Evolutionary conservation across 2,329 filamentous ascomycete species (phyloP).

Genomic region (Nemania sp.): DNA sequence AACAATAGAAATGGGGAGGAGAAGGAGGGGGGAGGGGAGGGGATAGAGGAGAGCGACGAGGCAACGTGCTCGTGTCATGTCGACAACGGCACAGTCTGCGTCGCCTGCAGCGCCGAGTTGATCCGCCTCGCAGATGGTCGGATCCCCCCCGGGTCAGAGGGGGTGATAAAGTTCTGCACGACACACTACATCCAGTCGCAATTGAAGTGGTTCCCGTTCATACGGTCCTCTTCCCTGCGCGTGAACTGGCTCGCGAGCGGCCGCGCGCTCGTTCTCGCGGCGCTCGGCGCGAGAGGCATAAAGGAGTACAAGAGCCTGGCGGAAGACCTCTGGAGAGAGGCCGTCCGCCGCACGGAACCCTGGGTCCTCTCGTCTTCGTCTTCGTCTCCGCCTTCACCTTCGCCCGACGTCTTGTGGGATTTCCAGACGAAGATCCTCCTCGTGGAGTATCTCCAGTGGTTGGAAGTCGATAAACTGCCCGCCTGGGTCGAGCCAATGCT

Average conservation of each 20-base stretch:
- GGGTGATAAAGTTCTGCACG: slow-evolving; percentile 18
- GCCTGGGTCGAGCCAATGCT: slow-evolving; percentile 8
- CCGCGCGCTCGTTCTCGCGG: slow-evolving; percentile 18
- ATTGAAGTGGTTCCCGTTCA: slow-evolving; percentile 21
- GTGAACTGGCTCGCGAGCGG: slow-evolving; percentile 16
- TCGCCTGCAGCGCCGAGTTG: slow-evolving; percentile 10
- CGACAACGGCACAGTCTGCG: slow-evolving; percentile 16
- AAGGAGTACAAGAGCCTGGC: slow-evolving; percentile 18
- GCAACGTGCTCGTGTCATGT: slow-evolving; percentile 10
- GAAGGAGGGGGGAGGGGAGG: neutral
- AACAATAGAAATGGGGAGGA: neutral
- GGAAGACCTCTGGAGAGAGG: slow-evolving; percentile 6
- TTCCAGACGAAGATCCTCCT: slow-evolving; percentile 19
- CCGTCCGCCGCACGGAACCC: neutral
- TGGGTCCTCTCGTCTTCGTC: neutral
- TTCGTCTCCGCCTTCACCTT: too few relatives aligned
- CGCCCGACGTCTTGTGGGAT: neutral
- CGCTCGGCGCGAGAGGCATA: slow-evolving; percentile 13
- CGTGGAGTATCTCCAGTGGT: slow-evolving; percentile 18
- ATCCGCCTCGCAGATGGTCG: slow-evolving; percentile 16
- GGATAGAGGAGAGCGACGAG: neutral
- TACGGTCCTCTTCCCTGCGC: slow-evolving; percentile 10
- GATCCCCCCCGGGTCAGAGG: slow-evolving; percentile 2
- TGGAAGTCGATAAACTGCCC: neutral
- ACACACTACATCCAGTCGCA: slow-evolving; percentile 22